These are phyloP conservation scores for Botryotinia calthae DNA, from an alignment of 2,329 filamentous ascomycete species.

Conservation along the genomic window DNA sequence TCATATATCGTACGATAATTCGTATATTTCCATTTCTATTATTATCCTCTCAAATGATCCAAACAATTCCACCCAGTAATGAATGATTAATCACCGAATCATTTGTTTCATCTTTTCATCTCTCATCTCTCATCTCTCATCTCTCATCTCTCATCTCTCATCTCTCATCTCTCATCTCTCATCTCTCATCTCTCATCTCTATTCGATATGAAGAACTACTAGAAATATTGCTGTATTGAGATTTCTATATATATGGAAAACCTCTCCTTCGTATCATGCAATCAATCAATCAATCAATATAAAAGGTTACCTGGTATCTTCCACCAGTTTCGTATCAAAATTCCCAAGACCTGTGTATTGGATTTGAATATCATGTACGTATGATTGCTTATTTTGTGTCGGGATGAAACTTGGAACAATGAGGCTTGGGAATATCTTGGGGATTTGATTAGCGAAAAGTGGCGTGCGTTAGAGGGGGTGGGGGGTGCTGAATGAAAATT, in stretches of 20 bases:
- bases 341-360: background rate
- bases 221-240: background rate
- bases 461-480: background rate
- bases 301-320: background rate
- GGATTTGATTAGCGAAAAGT: background rate
- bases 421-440: background rate
- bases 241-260: background rate
- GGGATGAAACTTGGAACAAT: background rate
- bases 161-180: background rate
- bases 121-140: background rate
- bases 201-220: background rate
- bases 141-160: background rate
- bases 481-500: background rate
- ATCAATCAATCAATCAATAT: too few species aligned
- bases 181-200: background rate
- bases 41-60: background rate
- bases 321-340: background rate
- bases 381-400: background rate
- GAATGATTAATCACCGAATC: background rate
- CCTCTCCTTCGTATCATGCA: background rate
- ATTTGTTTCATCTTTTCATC: background rate
- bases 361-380: background rate
- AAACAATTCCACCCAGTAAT: background rate
- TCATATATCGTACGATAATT: background rate
- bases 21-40: background rate